Evolutionary conservation across 1,139 yeast species (phyloP).

Genomic region (Pneumocystis canis): DNA sequence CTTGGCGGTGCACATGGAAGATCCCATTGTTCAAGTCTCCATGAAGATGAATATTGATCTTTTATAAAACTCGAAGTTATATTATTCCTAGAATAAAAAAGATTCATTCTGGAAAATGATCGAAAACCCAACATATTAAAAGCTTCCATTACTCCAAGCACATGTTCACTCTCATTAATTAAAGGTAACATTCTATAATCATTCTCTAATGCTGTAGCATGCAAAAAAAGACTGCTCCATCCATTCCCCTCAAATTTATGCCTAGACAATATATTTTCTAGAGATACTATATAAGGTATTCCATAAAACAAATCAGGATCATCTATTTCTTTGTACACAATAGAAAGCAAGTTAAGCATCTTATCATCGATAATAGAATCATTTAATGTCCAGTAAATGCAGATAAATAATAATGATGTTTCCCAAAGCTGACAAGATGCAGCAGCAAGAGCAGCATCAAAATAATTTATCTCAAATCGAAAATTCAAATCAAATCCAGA

Average conservation of each 20-base stretch:
- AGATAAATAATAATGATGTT: slow-evolving; percentile 15
- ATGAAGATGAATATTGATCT: slow-evolving; percentile 36
- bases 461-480: slow-evolving; percentile 6
- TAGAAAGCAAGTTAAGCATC: slow-evolving; percentile 19
- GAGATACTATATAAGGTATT: slow-evolving; percentile 29
- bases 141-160: slow-evolving; percentile 26
- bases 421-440: slow-evolving; percentile 8
- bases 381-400: slow-evolving; percentile 13
- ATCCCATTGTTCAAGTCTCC: slow-evolving; percentile 66
- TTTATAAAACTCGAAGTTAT: slow-evolving; percentile 15
- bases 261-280: neutral
- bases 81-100: slow-evolving; percentile 9
- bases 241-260: neutral
- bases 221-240: slow-evolving; percentile 7
- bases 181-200: slow-evolving; percentile 41
- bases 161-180: slow-evolving; percentile 27
- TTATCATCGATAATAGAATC: neutral
- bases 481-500: slow-evolving; percentile 2
- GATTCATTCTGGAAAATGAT: slow-evolving; percentile 15
- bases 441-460: slow-evolving; percentile 13
- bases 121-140: slow-evolving; percentile 42
- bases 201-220: slow-evolving; percentile 18
- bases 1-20: slow-evolving; percentile 33
- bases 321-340: slow-evolving; percentile 37
- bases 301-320: slow-evolving; percentile 54